These are phyloP conservation scores for Metschnikowia baotianmanensis DNA, from an alignment of 805 yeast genomes.

Conservation along the genomic window DNA sequence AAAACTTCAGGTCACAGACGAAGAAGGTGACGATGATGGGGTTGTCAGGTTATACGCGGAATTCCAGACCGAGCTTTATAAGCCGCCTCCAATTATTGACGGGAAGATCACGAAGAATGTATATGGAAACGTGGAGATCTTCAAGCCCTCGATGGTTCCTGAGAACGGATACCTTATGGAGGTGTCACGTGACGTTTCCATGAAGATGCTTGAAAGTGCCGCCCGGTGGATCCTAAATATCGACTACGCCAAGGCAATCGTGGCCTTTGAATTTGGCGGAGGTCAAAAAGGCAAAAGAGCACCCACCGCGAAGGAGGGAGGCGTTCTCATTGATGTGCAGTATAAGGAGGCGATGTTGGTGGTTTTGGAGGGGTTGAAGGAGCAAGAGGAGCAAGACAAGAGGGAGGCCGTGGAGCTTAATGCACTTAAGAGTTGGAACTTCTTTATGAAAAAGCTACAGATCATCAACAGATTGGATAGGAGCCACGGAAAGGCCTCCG, in stretches of 20 bases:
- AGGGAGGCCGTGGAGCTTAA: slow-evolving; percentile 43
- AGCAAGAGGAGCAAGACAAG: slow-evolving; percentile 48
- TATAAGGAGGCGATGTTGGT: slow-evolving; percentile 56
- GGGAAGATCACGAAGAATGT: slow-evolving; percentile 75
- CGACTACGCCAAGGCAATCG: slow-evolving; percentile 85
- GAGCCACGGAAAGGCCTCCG: slow-evolving; percentile 45
- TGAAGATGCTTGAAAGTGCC: slow-evolving; percentile 61
- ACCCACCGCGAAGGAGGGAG: slow-evolving; percentile 67
- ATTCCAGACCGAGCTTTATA: slow-evolving; percentile 70
- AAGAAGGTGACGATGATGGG: slow-evolving; percentile 51
- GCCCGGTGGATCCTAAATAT: slow-evolving; percentile 60
- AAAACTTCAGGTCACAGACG: slow-evolving; percentile 26
- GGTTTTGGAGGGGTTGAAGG: slow-evolving; percentile 48
- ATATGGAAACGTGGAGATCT: slow-evolving; percentile 82
- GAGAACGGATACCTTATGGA: slow-evolving; percentile 63
- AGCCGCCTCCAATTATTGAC: slow-evolving; percentile 62
- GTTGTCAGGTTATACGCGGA: slow-evolving; percentile 64
- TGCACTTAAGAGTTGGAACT: slow-evolving; percentile 54
- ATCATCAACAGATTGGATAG: slow-evolving; percentile 45
- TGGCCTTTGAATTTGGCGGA: slow-evolving; percentile 70
- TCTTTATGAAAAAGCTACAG: slow-evolving; percentile 48
- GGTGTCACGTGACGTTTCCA: slow-evolving; percentile 23
- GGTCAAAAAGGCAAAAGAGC: slow-evolving; percentile 28
- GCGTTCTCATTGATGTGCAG: slow-evolving; percentile 69
- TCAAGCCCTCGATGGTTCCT: slow-evolving; percentile 79